Percentiles rank a stretch among this genome's conserved stretches.
These are phyloP conservation scores for Eudorina sp. DNA, from an alignment of 139 green algal species.

Conservation along the genomic window DNA sequence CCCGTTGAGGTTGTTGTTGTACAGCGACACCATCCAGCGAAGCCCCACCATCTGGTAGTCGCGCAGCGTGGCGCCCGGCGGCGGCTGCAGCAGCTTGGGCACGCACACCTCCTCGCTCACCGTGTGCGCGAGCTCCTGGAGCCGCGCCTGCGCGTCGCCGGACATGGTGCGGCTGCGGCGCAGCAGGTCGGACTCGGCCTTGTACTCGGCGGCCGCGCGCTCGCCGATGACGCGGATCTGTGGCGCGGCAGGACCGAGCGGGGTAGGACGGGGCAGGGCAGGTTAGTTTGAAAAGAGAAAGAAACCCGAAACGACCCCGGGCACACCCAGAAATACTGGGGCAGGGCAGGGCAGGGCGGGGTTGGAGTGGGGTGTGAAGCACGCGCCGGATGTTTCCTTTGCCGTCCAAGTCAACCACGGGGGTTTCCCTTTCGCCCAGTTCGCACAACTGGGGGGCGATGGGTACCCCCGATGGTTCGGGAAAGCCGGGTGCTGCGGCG, in stretches of 20 bases:
- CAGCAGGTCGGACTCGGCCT: conserved; percentile 52
- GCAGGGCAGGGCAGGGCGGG: no score
- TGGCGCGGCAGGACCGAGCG: background rate
- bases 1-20: conserved; percentile 99
- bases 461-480: background rate
- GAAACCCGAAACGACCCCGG: background rate
- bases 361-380: no score
- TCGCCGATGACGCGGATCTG: conserved; percentile 48
- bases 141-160: conserved; percentile 57
- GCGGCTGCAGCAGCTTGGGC: conserved; percentile 53
- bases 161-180: conserved; percentile 47
- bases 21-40: conserved; percentile 98
- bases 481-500: background rate
- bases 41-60: conserved; percentile 72
- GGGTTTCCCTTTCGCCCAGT: no score
- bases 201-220: conserved; percentile 54
- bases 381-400: no score
- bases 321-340: no score
- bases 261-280: background rate
- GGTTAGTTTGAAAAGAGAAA: background rate
- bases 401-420: no score
- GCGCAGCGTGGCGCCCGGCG: conserved; percentile 51
- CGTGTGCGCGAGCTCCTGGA: conserved; percentile 62
- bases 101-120: conserved; percentile 56
- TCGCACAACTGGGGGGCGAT: no score